These are phyloP conservation scores for Globisporangium acanthophoron DNA, from an alignment of 352 stramenopile genomes.

Conservation along the genomic window DNA sequence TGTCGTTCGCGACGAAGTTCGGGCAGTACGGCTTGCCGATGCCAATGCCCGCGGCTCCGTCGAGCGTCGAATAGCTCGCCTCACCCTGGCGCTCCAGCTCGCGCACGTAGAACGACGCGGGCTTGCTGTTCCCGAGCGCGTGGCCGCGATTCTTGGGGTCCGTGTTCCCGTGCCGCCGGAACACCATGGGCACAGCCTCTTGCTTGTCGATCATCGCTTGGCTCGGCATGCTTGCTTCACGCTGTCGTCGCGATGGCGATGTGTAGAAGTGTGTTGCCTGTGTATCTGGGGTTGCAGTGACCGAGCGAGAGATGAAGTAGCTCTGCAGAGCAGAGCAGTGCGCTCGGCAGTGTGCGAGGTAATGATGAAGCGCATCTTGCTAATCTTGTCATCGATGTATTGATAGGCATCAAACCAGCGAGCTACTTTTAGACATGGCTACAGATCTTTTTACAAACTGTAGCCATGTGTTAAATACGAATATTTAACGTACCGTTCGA, in stretches of 20 bases:
- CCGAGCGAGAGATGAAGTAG: background rate
- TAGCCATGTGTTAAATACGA: no score
- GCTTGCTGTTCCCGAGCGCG: constrained; percentile 51
- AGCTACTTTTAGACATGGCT: no score
- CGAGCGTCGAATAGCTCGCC: constrained; percentile 34
- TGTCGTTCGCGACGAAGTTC: constrained; percentile 69
- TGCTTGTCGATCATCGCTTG: constrained; percentile 63
- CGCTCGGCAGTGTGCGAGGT: background rate
- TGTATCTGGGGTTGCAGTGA: background rate
- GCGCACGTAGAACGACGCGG: constrained; percentile 63
- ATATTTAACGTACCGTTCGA: no score
- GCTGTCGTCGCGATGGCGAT: background rate
- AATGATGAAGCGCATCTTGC: background rate
- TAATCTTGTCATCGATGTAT: no score
- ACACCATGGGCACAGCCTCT: constrained; percentile 78
- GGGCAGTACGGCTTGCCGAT: constrained; percentile 50
- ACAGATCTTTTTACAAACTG: no score
- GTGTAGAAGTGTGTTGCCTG: background rate
- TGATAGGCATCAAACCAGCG: no score
- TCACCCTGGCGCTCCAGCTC: constrained; percentile 58
- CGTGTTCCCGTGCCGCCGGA: constrained; percentile 68
- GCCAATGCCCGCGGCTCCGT: constrained; percentile 25
- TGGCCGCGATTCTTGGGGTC: constrained; percentile 61
- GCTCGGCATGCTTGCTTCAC: constrained; percentile 34
- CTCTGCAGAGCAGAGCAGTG: background rate